Evolutionary conservation across 306 rosid species (phyloP).

Genomic region (Biancaea sappan): DNA sequence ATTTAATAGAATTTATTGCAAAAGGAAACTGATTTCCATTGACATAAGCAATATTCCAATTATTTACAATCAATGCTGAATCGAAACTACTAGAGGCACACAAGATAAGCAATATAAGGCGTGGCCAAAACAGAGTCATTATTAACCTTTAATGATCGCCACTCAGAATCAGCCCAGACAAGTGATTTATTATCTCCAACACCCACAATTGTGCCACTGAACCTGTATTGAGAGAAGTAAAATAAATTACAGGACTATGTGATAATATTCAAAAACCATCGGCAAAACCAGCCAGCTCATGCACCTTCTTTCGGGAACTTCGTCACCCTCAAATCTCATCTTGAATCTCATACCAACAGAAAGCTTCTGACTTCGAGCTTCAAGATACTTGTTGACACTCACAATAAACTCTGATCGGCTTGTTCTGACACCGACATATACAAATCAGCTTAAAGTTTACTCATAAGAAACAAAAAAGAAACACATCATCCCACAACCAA

Average conservation of each 20-base stretch:
- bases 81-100: slow-evolving; percentile 21
- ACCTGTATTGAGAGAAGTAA: slow-evolving; percentile 49
- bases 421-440: slow-evolving; percentile 62
- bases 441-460: slow-evolving; percentile 37
- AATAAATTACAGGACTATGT: not conserved
- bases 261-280: slow-evolving; percentile 24
- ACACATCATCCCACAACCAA: slow-evolving; percentile 1
- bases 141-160: slow-evolving; percentile 89
- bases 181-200: slow-evolving; percentile 72
- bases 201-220: slow-evolving; percentile 97
- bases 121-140: not conserved
- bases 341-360: slow-evolving; percentile 98
- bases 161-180: slow-evolving; percentile 91
- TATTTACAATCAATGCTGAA: slow-evolving; percentile 1
- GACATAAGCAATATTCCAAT: not conserved
- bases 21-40: not conserved
- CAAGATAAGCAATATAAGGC: not conserved
- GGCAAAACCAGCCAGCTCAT: slow-evolving; percentile 22
- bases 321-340: slow-evolving; percentile 99
- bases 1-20: not conserved
- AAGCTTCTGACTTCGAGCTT: slow-evolving; percentile 81
- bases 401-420: slow-evolving; percentile 92
- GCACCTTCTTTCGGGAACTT: slow-evolving; percentile 97
- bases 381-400: slow-evolving; percentile 87
- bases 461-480: slow-evolving; percentile 24